Evolutionary conservation across 768 basidiomycete genomes (phyloP).

Genomic region (Trametes cubensis): DNA sequence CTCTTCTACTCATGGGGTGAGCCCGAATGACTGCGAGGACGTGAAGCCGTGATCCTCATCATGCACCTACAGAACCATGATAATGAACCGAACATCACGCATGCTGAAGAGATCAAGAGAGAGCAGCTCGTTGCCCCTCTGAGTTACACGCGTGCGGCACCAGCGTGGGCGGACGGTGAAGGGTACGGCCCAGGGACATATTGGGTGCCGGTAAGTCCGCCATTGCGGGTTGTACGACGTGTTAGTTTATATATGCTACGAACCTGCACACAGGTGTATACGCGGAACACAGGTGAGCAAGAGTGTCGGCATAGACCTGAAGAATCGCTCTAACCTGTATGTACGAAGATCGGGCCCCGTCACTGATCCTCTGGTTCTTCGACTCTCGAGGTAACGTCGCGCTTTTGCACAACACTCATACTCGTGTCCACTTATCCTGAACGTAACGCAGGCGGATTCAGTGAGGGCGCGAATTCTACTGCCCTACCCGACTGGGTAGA

Average conservation of each 20-base stretch:
- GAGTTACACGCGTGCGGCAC: constrained; percentile 66
- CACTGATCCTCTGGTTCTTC: constrained; percentile 74
- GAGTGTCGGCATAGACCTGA: too few relatives aligned
- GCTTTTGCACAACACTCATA: neutral
- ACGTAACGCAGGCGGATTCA: constrained; percentile 51
- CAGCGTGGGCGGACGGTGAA: constrained; percentile 61
- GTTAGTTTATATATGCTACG: constrained; percentile 1
- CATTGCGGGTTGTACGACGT: neutral
- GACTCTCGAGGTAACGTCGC: constrained; percentile 62
- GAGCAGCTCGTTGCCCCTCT: constrained; percentile 57
- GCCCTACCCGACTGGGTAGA: constrained; percentile 72
- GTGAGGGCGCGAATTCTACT: constrained; percentile 45
- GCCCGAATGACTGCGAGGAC: constrained; percentile 24
- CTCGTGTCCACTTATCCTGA: neutral
- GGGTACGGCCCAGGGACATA: constrained; percentile 67
- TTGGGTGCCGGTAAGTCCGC: constrained; percentile 66
- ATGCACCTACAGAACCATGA: constrained; percentile 65
- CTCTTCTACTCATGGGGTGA: constrained; percentile 68
- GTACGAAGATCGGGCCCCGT: constrained; percentile 47
- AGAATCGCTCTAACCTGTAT: neutral
- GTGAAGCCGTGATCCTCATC: too few relatives aligned
- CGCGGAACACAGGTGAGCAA: constrained; percentile 35
- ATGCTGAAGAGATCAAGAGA: constrained; percentile 64
- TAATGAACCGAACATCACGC: constrained; percentile 72
- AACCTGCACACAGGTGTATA: constrained; percentile 40